Conservation (phyloP, 305 asterid species). For the Lippia alba region DNA sequence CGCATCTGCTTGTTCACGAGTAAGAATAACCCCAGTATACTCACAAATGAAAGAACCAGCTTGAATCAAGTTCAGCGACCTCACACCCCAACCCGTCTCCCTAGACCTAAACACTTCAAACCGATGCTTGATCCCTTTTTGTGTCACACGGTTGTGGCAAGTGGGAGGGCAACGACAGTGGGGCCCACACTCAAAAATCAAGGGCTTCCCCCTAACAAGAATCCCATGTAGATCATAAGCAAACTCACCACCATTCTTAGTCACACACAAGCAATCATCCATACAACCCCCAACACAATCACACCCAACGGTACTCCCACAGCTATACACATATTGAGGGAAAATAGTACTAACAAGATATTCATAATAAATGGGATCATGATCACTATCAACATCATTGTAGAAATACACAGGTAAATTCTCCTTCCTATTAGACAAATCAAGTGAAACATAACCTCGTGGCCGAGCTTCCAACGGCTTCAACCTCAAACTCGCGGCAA, state of each 20-base stretch:
- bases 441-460: constrained; percentile 68
- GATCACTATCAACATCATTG: constrained; percentile 72
- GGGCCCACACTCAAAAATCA: constrained; percentile 90
- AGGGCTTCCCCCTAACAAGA: constrained; percentile 79
- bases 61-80: constrained; percentile 83
- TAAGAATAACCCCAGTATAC: constrained; percentile 82
- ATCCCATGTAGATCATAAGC: constrained; percentile 72
- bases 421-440: constrained; percentile 75
- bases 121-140: constrained; percentile 73
- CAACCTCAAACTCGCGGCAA: constrained; percentile 59
- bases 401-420: constrained; percentile 64
- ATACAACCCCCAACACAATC: constrained; percentile 65
- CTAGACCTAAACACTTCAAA: constrained; percentile 89
- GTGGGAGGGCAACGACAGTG: constrained; percentile 77
- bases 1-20: constrained; percentile 74
- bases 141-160: constrained; percentile 85
- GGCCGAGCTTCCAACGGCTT: constrained; percentile 65
- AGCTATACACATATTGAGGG: constrained; percentile 57
- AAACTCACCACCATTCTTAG: constrained; percentile 80
- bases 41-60: constrained; percentile 96
- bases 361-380: constrained; percentile 67
- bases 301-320: constrained; percentile 61
- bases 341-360: constrained; percentile 57
- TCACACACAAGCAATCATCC: constrained; percentile 67
- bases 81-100: constrained; percentile 94